A percentile compares a stretch with the other conserved stretches of the same genome.
These are phyloP conservation scores for Diplodia seriata DNA, from an alignment of 2,329 filamentous ascomycete species.

Conservation along the genomic window DNA sequence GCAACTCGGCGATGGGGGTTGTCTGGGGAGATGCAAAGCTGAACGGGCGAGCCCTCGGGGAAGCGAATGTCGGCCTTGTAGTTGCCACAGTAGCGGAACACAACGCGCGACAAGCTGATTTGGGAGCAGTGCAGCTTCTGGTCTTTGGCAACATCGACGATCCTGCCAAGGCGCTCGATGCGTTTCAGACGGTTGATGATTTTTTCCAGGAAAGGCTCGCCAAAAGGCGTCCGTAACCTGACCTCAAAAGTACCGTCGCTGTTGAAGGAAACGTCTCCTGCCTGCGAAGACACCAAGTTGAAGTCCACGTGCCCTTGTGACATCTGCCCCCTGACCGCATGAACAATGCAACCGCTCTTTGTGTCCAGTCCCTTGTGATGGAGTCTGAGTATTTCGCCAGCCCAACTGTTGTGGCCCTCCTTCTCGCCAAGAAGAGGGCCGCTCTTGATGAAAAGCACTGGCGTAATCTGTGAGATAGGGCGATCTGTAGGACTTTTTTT, in stretches of 20 bases:
- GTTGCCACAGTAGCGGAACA: slow-evolving; percentile 70
- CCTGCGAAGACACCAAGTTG: slow-evolving; percentile 55
- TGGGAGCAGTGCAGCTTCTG: slow-evolving; percentile 65
- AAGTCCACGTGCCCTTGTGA: slow-evolving; percentile 39
- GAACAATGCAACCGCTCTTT: slow-evolving; percentile 44
- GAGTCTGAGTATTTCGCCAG: slow-evolving; percentile 21
- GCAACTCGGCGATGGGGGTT: slow-evolving; percentile 73
- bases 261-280: slow-evolving; percentile 69
- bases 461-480: not conserved
- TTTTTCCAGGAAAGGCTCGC: slow-evolving; percentile 64
- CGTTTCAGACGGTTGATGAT: slow-evolving; percentile 68
- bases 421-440: slow-evolving; percentile 17
- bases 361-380: slow-evolving; percentile 43
- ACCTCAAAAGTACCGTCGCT: slow-evolving; percentile 68
- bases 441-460: slow-evolving; percentile 26
- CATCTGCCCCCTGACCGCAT: slow-evolving; percentile 51
- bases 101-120: slow-evolving; percentile 67
- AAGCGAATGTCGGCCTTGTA: slow-evolving; percentile 67
- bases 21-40: slow-evolving; percentile 63
- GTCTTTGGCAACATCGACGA: slow-evolving; percentile 69
- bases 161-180: slow-evolving; percentile 73
- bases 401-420: slow-evolving; percentile 18
- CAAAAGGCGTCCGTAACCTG: slow-evolving; percentile 64
- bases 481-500: not conserved
- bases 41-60: slow-evolving; percentile 51